phyloP scores from a whole-genome alignment of 2,329 filamentous ascomycete species.

The Uncinocarpus reesii region DNA sequence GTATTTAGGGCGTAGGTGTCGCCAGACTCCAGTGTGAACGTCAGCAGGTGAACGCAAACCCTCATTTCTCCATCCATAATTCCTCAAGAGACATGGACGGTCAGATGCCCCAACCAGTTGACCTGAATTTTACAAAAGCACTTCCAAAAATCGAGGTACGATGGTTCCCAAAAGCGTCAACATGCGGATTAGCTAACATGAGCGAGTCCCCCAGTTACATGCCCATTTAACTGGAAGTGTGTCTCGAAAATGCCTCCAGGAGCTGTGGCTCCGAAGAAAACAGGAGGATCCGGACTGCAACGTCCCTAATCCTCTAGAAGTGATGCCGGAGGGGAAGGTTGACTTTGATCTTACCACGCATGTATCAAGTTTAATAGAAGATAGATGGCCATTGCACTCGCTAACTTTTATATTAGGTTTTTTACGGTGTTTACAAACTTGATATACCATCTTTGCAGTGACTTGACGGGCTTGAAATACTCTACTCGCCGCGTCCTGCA shows the following conservation, averaged over 20 bases:
- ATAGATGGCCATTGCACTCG: no score
- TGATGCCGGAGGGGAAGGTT: constrained; percentile 61
- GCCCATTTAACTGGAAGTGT: constrained; percentile 74
- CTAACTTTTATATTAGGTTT: constrained; percentile 44
- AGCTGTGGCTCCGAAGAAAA: constrained; percentile 59
- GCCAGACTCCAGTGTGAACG: no score
- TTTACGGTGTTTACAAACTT: constrained; percentile 69
- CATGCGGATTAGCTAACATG: neutral
- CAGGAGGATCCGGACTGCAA: constrained; percentile 40
- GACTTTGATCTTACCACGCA: constrained; percentile 61
- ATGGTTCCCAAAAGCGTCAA: neutral
- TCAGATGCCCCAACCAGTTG: constrained; percentile 17
- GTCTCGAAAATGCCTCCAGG: constrained; percentile 58
- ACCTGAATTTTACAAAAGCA: constrained; percentile 24
- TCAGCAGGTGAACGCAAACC: no score
- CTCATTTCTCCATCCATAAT: neutral
- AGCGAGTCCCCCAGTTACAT: constrained; percentile 55
- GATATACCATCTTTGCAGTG: constrained; percentile 65
- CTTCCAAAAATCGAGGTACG: constrained; percentile 32
- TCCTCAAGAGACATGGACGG: no score
- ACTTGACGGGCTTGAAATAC: constrained; percentile 48
- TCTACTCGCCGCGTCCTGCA: constrained; percentile 56
- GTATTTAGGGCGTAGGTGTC: no score
- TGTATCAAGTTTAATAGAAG: constrained; percentile 18
- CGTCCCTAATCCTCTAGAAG: constrained; percentile 57